Evolutionary conservation across 2,329 filamentous ascomycete species (phyloP), one percentile per base, ranked within the genome.

Genomic region (Aspergillus niger): DNA sequence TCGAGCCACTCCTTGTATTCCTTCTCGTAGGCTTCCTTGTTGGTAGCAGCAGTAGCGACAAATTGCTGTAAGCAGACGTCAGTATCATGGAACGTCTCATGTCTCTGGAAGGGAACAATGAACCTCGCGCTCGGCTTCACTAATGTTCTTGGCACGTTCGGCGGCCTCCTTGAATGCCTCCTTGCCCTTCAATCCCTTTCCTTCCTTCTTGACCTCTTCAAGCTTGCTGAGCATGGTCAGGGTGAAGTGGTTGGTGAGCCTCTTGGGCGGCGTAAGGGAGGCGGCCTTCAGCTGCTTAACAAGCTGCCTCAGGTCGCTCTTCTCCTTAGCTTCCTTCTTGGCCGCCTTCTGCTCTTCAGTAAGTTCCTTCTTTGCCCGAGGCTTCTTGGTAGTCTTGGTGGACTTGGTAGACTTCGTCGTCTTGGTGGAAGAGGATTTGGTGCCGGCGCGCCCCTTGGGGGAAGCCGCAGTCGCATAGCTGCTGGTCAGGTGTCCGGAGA

Each of bases 1-100:
- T 81, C 71, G 20, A 90, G 72, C 85, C 85, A 90, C 60, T 79
- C 70, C 30, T 82, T 76, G 69, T 82, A 83, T 13, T 76, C 77
- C 20, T 75, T 74, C 20, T 72, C 65, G 53, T 81, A 81, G 13
- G 76, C 73, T 43, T 75, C 77, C 20, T 72, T 80, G 65, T 79
- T 81, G 60, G 81, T 69, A 58, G 78, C 79, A 54, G 82, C 83
- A 17, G 81, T 65, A 52, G 83, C 80, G 65, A 83, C 81, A 70
- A 82, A 84, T 66, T 79, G 79, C 86, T 89, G 57, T n/a, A 59
- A 47, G 28, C 26, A 8, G 22, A 43, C 39, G 7, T 65, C 30
- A 55, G 59, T 66, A 39, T 65, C 57, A 48, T 2, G 6, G 30
- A 17, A 38, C 41, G 13, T 24, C 24, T 13, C 5, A n/a, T 15